phyloP scores from a whole-genome alignment of 1,284 basidiomycete species.

The Trichosporon ovoides region DNA sequence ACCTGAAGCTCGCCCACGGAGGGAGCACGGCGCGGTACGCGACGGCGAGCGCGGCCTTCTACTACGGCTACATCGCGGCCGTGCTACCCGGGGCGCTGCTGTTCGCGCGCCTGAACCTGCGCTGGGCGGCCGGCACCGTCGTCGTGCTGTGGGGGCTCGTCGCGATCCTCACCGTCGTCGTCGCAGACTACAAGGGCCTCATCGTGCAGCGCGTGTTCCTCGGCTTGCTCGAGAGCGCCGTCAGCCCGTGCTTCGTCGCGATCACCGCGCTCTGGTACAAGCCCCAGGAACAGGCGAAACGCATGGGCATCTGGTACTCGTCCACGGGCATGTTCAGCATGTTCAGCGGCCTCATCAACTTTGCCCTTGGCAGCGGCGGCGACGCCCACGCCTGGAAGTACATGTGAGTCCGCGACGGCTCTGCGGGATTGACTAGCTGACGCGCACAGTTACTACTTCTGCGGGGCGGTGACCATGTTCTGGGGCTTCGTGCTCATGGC shows the following conservation, averaged over 20 bases:
- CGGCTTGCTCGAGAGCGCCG: conserved; percentile 50
- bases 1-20: conserved; percentile 45
- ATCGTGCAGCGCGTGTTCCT: conserved; percentile 52
- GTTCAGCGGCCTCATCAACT: conserved; percentile 52
- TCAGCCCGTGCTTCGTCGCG: conserved; percentile 53
- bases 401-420: conserved; percentile 30
- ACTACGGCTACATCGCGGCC: conserved; percentile 52
- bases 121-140: conserved; percentile 37
- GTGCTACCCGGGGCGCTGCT: conserved; percentile 50
- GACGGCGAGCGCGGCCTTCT: conserved; percentile 50
- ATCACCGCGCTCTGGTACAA: conserved; percentile 54
- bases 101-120: conserved; percentile 50
- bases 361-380: conserved; percentile 48
- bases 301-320: conserved; percentile 53
- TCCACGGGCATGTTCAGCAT: conserved; percentile 50
- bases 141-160: conserved; percentile 51
- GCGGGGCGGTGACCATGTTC: conserved; percentile 51
- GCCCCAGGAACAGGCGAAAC: conserved; percentile 43
- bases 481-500: conserved; percentile 50
- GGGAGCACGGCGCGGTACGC: conserved; percentile 45
- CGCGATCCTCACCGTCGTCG: conserved; percentile 52
- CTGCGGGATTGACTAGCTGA: neutral
- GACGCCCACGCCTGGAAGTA: conserved; percentile 52
- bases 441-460: conserved; percentile 47
- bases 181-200: conserved; percentile 46